Conservation (phyloP, 371 early-diverging fungal genomes). For the Rhizopus microsporus region DNA sequence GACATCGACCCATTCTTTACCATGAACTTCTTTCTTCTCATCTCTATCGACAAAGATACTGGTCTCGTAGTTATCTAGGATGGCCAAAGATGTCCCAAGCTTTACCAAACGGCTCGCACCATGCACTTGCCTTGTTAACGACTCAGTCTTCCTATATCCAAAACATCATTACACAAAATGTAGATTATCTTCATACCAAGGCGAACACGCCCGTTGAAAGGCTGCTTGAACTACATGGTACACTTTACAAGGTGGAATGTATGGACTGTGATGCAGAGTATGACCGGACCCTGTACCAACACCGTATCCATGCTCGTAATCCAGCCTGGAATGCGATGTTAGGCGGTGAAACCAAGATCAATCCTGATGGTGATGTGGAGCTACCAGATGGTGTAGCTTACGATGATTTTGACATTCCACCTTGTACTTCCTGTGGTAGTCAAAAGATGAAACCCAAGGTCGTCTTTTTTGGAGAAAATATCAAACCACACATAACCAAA, state of each 20-base stretch:
- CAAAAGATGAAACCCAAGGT: conserved; percentile 74
- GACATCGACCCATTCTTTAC: conserved; percentile 80
- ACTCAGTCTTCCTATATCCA: conserved; percentile 31
- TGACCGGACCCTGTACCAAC: conserved; percentile 67
- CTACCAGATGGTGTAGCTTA: conserved; percentile 59
- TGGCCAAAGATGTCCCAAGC: conserved; percentile 70
- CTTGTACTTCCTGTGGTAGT: conserved; percentile 64
- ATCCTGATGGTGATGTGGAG: conserved; percentile 92
- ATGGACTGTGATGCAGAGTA: conserved; percentile 58
- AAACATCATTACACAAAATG: conserved; percentile 88
- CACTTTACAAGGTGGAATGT: conserved; percentile 75
- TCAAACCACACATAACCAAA: conserved; percentile 51
- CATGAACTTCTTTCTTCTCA: conserved; percentile 70
- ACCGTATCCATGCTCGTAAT: conserved; percentile 65
- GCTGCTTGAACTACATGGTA: conserved; percentile 87
- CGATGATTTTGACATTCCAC: conserved; percentile 70
- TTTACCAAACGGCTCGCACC: conserved; percentile 75
- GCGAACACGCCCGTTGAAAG: conserved; percentile 48
- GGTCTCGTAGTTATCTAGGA: conserved; percentile 90
- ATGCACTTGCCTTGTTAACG: conserved; percentile 58
- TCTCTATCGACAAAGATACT: conserved; percentile 79
- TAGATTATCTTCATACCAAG: conserved; percentile 77
- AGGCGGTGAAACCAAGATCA: conserved; percentile 40
- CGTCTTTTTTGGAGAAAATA: conserved; percentile 91
- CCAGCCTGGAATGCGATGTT: conserved; percentile 60